A percentile compares a stretch with the other conserved stretches of the same genome.
Evolutionary conservation across 176 grass and related monocot genomes (phyloP).

Genomic region (Musa beccarii): DNA sequence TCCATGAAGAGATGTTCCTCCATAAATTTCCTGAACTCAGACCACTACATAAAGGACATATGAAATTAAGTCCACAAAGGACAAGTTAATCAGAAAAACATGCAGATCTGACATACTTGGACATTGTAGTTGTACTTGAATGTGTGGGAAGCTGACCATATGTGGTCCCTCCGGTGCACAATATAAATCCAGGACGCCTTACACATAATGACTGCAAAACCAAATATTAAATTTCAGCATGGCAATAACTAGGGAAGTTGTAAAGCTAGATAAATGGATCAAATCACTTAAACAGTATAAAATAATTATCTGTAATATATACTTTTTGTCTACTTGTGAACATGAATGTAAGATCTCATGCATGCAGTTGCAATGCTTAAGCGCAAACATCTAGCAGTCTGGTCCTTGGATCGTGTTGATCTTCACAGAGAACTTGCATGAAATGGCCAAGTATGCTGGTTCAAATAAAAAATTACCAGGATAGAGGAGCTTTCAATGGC

Average conservation of each 20-base stretch:
- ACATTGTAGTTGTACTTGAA: slow-evolving; percentile 39
- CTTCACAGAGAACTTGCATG: neutral
- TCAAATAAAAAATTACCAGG: slow-evolving; percentile 44
- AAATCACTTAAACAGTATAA: neutral
- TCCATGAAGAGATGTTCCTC: slow-evolving; percentile 90
- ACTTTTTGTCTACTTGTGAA: neutral
- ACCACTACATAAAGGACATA: slow-evolving; percentile 26
- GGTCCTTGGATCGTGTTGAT: neutral
- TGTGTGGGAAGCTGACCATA: slow-evolving; percentile 86
- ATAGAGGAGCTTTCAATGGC: slow-evolving; percentile 63
- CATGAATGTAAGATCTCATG: neutral
- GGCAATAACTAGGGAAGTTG: slow-evolving; percentile 10
- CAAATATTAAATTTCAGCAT: slow-evolving; percentile 21
- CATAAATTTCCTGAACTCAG: slow-evolving; percentile 66
- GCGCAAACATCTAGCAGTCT: neutral
- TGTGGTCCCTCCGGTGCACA: slow-evolving; percentile 83
- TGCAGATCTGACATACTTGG: slow-evolving; percentile 36
- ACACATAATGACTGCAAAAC: slow-evolving; percentile 63
- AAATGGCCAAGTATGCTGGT: neutral
- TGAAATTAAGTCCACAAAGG: slow-evolving; percentile 9
- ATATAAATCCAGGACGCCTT: slow-evolving; percentile 81
- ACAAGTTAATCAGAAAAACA: slow-evolving; percentile 12
- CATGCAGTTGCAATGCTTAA: neutral
- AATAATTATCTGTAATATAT: neutral
- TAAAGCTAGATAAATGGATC: neutral